Percentiles rank a stretch among this genome's conserved stretches.
Conservation (phyloP, 2,329 filamentous ascomycete species). For the Coleophoma cylindrospora region DNA sequence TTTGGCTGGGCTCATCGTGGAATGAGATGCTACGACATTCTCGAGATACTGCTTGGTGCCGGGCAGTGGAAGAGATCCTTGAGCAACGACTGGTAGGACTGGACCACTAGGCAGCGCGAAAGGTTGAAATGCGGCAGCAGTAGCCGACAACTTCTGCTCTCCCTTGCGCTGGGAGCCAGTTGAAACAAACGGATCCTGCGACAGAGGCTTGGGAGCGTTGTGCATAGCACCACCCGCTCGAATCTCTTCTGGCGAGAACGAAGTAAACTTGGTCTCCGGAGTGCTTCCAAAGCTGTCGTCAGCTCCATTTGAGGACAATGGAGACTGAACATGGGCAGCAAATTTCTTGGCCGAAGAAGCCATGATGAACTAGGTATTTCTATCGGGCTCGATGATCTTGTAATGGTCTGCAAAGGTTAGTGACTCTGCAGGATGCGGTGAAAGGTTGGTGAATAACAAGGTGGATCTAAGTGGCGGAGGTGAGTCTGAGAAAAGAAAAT, state of each 20-base stretch:
- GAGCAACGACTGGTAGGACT: slow-evolving; percentile 1
- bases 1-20: not conserved
- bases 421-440: too few species aligned
- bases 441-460: too few species aligned
- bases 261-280: slow-evolving; percentile 58
- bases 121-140: slow-evolving; percentile 57
- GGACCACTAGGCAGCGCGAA: slow-evolving; percentile 17
- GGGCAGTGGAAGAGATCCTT: slow-evolving; percentile 2
- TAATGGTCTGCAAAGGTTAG: too few species aligned
- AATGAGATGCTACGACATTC: not conserved
- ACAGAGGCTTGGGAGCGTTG: too few species aligned
- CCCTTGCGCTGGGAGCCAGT: slow-evolving; percentile 25
- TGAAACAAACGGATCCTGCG: slow-evolving; percentile 45
- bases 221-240: slow-evolving; percentile 16
- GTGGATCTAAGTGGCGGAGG: too few species aligned
- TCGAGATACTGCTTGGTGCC: slow-evolving; percentile 5
- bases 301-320: slow-evolving; percentile 34
- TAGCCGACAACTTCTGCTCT: slow-evolving; percentile 54
- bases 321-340: slow-evolving; percentile 6
- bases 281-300: slow-evolving; percentile 53
- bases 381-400: too few species aligned
- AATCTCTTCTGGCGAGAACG: slow-evolving; percentile 56
- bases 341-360: slow-evolving; percentile 5
- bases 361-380: not conserved
- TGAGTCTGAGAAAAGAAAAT: too few species aligned